Evolutionary conservation across 225 moss, liverwort and hornwort species (phyloP), one percentile per base, ranked within the genome.

Genomic region (Thuidium tamariscinum): DNA sequence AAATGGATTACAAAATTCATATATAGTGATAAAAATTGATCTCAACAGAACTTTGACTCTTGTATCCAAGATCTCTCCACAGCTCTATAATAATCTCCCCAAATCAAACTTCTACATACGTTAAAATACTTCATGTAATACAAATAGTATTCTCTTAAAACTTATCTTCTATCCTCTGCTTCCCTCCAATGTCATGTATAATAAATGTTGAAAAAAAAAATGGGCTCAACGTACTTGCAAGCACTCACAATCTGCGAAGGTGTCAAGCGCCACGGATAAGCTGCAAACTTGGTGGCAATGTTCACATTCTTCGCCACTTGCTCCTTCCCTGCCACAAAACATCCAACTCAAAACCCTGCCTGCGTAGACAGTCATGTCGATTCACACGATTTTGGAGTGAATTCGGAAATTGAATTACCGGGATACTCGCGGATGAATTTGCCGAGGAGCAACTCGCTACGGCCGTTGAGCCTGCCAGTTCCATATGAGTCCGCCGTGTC

Each of bases 401-500:
- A 61, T 80, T 85, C 57, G 46, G 70, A 59, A 69, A 18, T 30
- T 27, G 29, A 79, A 19, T 9, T 57, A 87, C 96, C 97, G 87
- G 94, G 92, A 83, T 93, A 99, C 83, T 96, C 94, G 69, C 92
- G 95, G 51, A 99, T 93, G 81, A 99, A 99, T 67, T 90, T 93
- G 61, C 98, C 98, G 60, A 99, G 94, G 55, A 99, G 94, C 19
- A 93, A 48, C 82, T 99, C 98, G 86, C 98, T 99, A 51, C 98
- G 97, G 77, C 98, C 98, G 63, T 95, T 99, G 69, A 99, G 95
- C 80, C 91, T 94, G 70, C 98, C 98, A 10, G 98, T 99, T 11
- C 98, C 98, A 64, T 99, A 99, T 3, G 98, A 99, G 78, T 99
- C 98, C 46, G 98, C 98, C 30, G 98, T 99, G 89, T 99, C 98